phyloP scores from a whole-genome alignment of 257 asterid species.

The Linaria vulgaris region DNA sequence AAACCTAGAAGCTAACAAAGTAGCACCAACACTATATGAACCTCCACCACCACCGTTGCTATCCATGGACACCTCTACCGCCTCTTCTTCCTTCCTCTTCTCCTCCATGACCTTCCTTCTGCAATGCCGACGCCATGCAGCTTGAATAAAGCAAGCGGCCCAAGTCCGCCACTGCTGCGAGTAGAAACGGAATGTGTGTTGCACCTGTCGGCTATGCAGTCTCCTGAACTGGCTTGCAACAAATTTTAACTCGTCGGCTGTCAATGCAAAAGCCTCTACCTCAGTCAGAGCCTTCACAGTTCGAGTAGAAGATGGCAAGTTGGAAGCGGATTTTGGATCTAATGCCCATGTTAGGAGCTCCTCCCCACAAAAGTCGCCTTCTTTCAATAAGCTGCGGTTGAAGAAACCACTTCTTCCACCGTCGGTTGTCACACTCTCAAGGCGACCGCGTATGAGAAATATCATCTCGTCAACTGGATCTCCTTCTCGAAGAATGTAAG shows the following conservation, averaged over 20 bases:
- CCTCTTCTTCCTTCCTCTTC: constrained; percentile 71
- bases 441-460: constrained; percentile 91
- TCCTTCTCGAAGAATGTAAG: constrained; percentile 92
- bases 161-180: constrained; percentile 98
- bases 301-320: constrained; percentile 89
- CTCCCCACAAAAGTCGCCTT: constrained; percentile 95
- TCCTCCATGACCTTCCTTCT: constrained; percentile 65
- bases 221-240: constrained; percentile 94
- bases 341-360: constrained; percentile 98
- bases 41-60: constrained; percentile 40
- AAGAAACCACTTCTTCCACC: constrained; percentile 97
- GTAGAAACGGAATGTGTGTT: constrained; percentile 94
- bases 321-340: constrained; percentile 82
- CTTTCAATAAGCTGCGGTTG: constrained; percentile 76
- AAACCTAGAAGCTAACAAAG: constrained; percentile 76
- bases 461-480: constrained; percentile 98
- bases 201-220: constrained; percentile 92
- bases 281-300: constrained; percentile 79
- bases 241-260: constrained; percentile 85
- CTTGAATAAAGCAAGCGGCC: constrained; percentile 96
- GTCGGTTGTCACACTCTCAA: constrained; percentile 89
- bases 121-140: constrained; percentile 89
- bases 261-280: constrained; percentile 87
- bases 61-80: constrained; percentile 39
- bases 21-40: constrained; percentile 73